These are phyloP conservation scores for Coelastrella sp. DNA, from an alignment of 139 green algal species.

Conservation along the genomic window DNA sequence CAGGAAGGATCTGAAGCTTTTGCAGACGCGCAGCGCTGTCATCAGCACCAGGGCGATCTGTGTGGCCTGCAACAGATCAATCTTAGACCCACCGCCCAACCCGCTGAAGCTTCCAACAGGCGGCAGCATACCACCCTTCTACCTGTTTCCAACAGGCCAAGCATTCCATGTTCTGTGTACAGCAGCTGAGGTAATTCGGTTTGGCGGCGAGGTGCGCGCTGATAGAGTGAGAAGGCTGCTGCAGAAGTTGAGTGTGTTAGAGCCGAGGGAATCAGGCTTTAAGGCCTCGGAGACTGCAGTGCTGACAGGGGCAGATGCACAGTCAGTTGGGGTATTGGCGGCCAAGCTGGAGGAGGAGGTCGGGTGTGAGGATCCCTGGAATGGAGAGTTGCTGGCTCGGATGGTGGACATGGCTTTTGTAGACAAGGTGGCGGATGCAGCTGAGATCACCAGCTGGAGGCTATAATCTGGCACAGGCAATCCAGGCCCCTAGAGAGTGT, in stretches of 20 bases:
- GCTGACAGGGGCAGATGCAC: neutral
- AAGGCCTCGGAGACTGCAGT: neutral
- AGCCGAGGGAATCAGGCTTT: neutral
- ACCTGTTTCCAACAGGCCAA: slow-evolving; percentile 77
- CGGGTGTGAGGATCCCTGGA: slow-evolving; percentile 75
- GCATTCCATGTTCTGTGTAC: slow-evolving; percentile 43
- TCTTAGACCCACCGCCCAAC: slow-evolving; percentile 55
- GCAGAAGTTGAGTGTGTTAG: slow-evolving; percentile 18
- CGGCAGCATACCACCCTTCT: slow-evolving; percentile 77
- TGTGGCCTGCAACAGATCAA: slow-evolving; percentile 63
- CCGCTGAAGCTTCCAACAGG: slow-evolving; percentile 40
- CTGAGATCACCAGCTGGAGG: slow-evolving; percentile 25
- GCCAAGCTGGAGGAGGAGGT: slow-evolving; percentile 66
- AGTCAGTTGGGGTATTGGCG: slow-evolving; percentile 49
- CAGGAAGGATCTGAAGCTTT: slow-evolving; percentile 59
- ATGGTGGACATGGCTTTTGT: slow-evolving; percentile 61
- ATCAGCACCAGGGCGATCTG: slow-evolving; percentile 71
- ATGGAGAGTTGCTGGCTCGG: slow-evolving; percentile 68
- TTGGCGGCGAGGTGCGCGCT: slow-evolving; percentile 9
- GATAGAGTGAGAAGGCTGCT: neutral
- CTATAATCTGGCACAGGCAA: neutral
- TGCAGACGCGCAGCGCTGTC: slow-evolving; percentile 59
- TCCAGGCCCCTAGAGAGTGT: no score
- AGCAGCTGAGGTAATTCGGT: slow-evolving; percentile 38
- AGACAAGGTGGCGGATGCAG: neutral